Evolutionary conservation across 768 basidiomycete species (phyloP).

Genomic region (Termitomyces sp.): DNA sequence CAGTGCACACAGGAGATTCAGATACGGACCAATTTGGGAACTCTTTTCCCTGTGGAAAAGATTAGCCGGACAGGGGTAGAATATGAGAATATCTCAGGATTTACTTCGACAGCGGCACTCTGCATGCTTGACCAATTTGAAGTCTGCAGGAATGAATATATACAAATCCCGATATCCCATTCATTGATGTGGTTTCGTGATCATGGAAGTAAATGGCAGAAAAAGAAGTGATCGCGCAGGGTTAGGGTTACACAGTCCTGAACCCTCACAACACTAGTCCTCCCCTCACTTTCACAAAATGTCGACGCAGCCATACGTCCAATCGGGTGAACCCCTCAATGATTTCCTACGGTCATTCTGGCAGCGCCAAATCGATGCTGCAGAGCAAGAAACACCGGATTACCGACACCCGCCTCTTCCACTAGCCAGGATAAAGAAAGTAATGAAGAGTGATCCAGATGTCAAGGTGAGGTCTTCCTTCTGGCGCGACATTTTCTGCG

Average conservation of each 20-base stretch:
- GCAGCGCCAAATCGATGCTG: constrained; percentile 82
- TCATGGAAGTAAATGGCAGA: not conserved
- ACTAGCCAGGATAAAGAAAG: constrained; percentile 95
- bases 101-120: no score
- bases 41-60: no score
- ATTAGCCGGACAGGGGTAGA: no score
- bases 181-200: not conserved
- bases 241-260: constrained; percentile 2
- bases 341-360: constrained; percentile 85
- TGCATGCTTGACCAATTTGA: no score
- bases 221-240: not conserved
- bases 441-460: constrained; percentile 97
- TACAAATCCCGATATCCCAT: no score
- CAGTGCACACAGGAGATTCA: no score
- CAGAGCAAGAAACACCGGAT: constrained; percentile 86
- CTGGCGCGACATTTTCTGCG: constrained; percentile 5
- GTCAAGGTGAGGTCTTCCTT: constrained; percentile 65
- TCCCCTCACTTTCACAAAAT: constrained; percentile 39
- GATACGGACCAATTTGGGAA: no score
- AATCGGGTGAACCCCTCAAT: constrained; percentile 80
- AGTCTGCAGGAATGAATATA: no score
- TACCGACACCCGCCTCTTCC: constrained; percentile 86
- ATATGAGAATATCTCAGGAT: no score
- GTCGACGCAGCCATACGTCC: constrained; percentile 55
- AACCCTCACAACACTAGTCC: not conserved